These are phyloP conservation scores for Mycena epipterygia DNA, from an alignment of 768 basidiomycete species.

Conservation along the genomic window DNA sequence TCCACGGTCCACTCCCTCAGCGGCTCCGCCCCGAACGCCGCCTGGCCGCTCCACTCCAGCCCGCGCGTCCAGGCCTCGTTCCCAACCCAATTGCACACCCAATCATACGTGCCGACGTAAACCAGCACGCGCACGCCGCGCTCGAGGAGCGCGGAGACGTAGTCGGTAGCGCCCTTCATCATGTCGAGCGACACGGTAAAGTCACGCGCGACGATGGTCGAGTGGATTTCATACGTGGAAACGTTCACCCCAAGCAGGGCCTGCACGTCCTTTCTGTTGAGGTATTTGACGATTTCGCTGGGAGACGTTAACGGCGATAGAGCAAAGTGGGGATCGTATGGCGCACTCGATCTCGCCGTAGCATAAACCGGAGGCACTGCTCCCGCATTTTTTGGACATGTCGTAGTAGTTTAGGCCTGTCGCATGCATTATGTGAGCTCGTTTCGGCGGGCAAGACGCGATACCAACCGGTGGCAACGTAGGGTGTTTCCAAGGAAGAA, in stretches of 20 bases:
- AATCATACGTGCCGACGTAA: no score
- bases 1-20: no score
- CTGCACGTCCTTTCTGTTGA: slow-evolving; percentile 26
- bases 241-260: slow-evolving; percentile 5
- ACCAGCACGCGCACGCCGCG: no score
- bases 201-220: no score
- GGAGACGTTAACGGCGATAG: neutral
- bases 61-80: no score
- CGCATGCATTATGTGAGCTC: neutral
- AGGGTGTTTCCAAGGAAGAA: slow-evolving; percentile 40
- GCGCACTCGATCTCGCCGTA: slow-evolving; percentile 17
- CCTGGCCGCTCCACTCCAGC: no score
- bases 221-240: slow-evolving; percentile 46
- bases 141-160: no score
- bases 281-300: slow-evolving; percentile 25
- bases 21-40: no score
- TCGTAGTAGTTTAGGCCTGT: slow-evolving; percentile 29
- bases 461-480: slow-evolving; percentile 47
- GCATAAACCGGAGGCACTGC: neutral
- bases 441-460: neutral
- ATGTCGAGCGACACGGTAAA: no score
- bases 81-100: no score
- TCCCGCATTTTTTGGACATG: slow-evolving; percentile 11
- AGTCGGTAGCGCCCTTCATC: no score
- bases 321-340: no score